Conservation (phyloP, 2,329 filamentous ascomycete genomes). For the Apiospora hydei region DNA sequence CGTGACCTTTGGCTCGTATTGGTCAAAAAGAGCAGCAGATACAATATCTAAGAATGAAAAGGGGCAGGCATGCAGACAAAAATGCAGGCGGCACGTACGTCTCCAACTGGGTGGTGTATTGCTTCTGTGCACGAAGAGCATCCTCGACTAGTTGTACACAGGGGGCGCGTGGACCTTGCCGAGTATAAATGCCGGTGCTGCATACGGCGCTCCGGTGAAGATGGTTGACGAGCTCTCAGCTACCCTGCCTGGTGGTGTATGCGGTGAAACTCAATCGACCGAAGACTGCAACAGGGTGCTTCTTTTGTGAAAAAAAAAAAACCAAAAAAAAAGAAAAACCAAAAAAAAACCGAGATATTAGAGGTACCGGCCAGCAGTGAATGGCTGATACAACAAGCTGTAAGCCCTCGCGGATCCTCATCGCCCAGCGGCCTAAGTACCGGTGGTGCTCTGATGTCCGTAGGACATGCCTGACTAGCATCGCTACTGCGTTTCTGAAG, state of each 20-base stretch:
- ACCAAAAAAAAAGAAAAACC: too few relatives aligned
- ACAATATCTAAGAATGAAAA: background rate
- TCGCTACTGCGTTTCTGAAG: background rate
- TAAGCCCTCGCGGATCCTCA: background rate
- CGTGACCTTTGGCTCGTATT: background rate
- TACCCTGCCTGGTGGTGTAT: background rate
- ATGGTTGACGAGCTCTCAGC: background rate
- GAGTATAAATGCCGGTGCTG: background rate
- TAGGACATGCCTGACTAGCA: background rate
- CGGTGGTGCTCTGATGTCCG: background rate
- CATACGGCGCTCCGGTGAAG: background rate
- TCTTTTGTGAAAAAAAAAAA: background rate
- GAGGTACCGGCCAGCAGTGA: background rate
- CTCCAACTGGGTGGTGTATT: background rate
- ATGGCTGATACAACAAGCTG: background rate
- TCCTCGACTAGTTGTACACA: background rate
- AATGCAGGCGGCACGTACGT: background rate
- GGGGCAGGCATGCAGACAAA: background rate
- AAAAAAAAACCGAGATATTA: background rate
- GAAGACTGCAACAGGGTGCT: background rate
- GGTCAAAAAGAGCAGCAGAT: background rate
- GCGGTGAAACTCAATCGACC: background rate
- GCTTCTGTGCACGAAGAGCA: background rate
- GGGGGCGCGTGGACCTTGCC: background rate
- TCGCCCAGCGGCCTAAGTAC: background rate